Conservation (phyloP, 75 land plant species). For the Adiantum capillusveneris region DNA sequence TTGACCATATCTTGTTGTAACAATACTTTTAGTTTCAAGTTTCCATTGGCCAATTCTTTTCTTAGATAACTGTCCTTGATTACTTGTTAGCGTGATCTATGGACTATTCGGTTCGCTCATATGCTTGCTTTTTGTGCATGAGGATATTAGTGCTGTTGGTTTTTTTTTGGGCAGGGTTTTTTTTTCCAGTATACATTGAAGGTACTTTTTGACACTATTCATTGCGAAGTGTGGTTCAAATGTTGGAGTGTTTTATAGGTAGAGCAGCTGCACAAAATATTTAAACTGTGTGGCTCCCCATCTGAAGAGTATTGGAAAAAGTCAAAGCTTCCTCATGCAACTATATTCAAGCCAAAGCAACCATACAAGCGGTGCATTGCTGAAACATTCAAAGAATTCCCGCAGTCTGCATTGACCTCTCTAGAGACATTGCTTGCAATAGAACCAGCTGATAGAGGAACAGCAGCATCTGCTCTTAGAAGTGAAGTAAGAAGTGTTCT, state of each 20-base stretch:
- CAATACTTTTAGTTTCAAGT: too few relatives aligned
- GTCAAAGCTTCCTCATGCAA: constrained; percentile 67
- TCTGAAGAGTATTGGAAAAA: constrained; percentile 81
- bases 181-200: too few relatives aligned
- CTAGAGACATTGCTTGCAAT: constrained; percentile 64
- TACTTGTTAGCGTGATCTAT: too few relatives aligned
- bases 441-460: constrained; percentile 59
- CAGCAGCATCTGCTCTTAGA: constrained; percentile 55
- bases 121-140: too few relatives aligned
- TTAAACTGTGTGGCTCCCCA: constrained; percentile 86
- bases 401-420: constrained; percentile 47
- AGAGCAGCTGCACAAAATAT: constrained; percentile 82
- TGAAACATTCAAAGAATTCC: constrained; percentile 73
- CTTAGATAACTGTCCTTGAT: too few relatives aligned
- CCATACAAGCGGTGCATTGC: constrained; percentile 58
- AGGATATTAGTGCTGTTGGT: too few relatives aligned
- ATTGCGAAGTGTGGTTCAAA: too few relatives aligned
- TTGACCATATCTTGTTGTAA: too few relatives aligned
- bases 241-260: constrained; percentile 41
- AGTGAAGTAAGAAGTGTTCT: constrained; percentile 33
- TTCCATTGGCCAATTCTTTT: too few relatives aligned
- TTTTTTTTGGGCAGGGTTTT: too few relatives aligned
- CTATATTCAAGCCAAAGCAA: constrained; percentile 66
- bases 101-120: too few relatives aligned
- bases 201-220: too few relatives aligned